Conservation (phyloP, 352 stramenopile genomes). For the Phytophthora sojae region DNA sequence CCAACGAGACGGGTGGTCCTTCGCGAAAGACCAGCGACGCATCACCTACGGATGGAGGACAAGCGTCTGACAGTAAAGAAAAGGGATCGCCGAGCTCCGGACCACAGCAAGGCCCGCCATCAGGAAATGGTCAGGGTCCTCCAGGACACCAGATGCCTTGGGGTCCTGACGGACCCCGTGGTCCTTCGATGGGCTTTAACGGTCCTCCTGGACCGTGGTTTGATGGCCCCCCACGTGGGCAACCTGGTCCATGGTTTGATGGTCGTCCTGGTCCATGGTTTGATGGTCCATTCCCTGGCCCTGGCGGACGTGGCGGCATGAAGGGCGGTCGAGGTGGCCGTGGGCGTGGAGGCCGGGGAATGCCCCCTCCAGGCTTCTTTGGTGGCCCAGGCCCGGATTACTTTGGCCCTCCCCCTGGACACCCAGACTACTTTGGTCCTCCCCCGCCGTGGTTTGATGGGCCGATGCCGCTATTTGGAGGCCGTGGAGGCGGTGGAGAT, state of each 20-base stretch:
- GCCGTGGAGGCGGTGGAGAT: slow-evolving; percentile 49
- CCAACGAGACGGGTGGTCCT: slow-evolving; percentile 12
- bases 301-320: slow-evolving; percentile 44
- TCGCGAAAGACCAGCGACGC: slow-evolving; percentile 34
- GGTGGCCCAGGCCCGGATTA: slow-evolving; percentile 75
- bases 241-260: slow-evolving; percentile 81
- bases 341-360: slow-evolving; percentile 41
- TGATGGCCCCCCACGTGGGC: slow-evolving; percentile 61
- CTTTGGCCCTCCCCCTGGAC: slow-evolving; percentile 73
- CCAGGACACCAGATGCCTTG: slow-evolving; percentile 38
- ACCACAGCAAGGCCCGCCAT: slow-evolving; percentile 45
- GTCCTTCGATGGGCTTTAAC: slow-evolving; percentile 60
- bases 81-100: slow-evolving; percentile 29
- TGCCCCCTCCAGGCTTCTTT: slow-evolving; percentile 76
- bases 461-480: slow-evolving; percentile 54
- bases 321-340: slow-evolving; percentile 61
- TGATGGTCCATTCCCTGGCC: slow-evolving; percentile 74
- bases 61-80: slow-evolving; percentile 29
- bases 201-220: slow-evolving; percentile 72
- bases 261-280: slow-evolving; percentile 80
- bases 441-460: slow-evolving; percentile 79
- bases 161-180: slow-evolving; percentile 47
- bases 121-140: slow-evolving; percentile 37
- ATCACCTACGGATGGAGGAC: slow-evolving; percentile 23
- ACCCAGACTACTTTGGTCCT: slow-evolving; percentile 82